These are phyloP conservation scores for Gloeophyllum trabeum DNA, from an alignment of 768 basidiomycete species.

Conservation along the genomic window DNA sequence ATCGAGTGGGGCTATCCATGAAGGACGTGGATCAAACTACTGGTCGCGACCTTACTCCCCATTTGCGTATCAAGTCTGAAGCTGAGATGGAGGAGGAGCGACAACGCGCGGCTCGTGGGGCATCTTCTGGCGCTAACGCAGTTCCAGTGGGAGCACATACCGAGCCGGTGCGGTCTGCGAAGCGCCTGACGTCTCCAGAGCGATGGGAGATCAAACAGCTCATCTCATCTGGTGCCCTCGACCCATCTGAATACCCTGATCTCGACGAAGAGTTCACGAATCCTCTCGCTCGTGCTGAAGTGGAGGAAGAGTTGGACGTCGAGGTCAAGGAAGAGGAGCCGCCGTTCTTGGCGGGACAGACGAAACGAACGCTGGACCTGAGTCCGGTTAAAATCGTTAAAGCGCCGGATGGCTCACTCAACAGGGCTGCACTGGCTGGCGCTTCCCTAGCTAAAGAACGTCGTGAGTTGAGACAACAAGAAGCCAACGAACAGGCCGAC, in stretches of 20 bases:
- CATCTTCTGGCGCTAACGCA: slow-evolving; percentile 78
- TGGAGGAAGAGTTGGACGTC: slow-evolving; percentile 95
- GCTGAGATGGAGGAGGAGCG: slow-evolving; percentile 83
- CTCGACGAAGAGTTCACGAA: slow-evolving; percentile 79
- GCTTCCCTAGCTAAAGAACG: slow-evolving; percentile 92
- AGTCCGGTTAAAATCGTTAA: slow-evolving; percentile 98
- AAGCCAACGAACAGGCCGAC: slow-evolving; percentile 89
- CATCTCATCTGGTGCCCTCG: slow-evolving; percentile 88
- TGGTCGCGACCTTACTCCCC: slow-evolving; percentile 88
- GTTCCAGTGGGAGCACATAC: slow-evolving; percentile 58
- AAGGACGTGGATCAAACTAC: slow-evolving; percentile 92
- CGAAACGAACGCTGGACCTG: slow-evolving; percentile 88
- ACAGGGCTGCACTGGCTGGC: slow-evolving; percentile 89
- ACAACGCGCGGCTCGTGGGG: slow-evolving; percentile 43
- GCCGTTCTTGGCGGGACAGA: slow-evolving; percentile 91
- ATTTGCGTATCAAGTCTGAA: slow-evolving; percentile 89
- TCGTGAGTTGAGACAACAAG: slow-evolving; percentile 87
- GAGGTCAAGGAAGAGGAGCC: slow-evolving; percentile 97
- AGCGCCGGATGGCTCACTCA: slow-evolving; percentile 94
- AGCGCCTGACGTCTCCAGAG: slow-evolving; percentile 90
- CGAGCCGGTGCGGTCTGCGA: slow-evolving; percentile 64
- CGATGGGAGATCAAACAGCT: slow-evolving; percentile 99
- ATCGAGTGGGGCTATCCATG: slow-evolving; percentile 82
- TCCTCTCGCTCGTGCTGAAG: slow-evolving; percentile 68
- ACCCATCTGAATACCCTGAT: slow-evolving; percentile 89